Evolutionary conservation across 2,329 filamentous ascomycete genomes (phyloP), one percentile per base, ranked within the genome.

Genomic region (Alternaria sp.): DNA sequence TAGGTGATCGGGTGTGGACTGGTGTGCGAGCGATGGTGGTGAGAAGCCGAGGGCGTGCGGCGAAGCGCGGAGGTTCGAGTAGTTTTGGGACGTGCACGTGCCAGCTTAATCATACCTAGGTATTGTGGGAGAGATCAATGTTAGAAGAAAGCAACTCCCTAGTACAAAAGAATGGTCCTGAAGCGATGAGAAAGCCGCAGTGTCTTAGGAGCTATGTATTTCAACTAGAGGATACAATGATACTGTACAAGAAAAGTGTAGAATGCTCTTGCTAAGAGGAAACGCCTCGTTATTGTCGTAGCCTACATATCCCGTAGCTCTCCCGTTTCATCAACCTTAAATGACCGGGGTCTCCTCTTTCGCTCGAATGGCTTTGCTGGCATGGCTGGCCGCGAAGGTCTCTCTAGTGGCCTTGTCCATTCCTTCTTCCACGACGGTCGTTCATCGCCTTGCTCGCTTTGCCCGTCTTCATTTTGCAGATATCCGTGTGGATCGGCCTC

Each of bases 21-120:
- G 61, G 46, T 40, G 49, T 19, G 26, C 13, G 28, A 49, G 54
- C 45, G 49, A 45, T 44, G 60, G 45, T 47, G 45, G 4, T 52
- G 49, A 52, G 49, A 52, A 32, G 30, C 49, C 19, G 49, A 50
- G 56, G 56, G 32, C 25, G 64, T 73, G 70, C 70, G 69, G 68
- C 68, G 69, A 69, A 65, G 61, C 44, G 66, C 64, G 64, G 67
- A 68, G 59, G 66, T 69, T 67, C 61, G 62, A 66, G 62, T 62
- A 53, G 62, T 44, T 63, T 70, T 57, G 61, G 61, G 62, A 61
- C 40, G 59, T 51, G 49, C 62, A 67, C 63, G 45, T 60, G 30
- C 65, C 65, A 59, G 52, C 40, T 25, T 8, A 3, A 55, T 8
- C 19, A 46, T 54, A 54, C 32, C 54, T 40, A 36, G 26, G 26